These are phyloP conservation scores for Pichia sp. DNA, from an alignment of 1,139 yeast genomes.

Conservation along the genomic window DNA sequence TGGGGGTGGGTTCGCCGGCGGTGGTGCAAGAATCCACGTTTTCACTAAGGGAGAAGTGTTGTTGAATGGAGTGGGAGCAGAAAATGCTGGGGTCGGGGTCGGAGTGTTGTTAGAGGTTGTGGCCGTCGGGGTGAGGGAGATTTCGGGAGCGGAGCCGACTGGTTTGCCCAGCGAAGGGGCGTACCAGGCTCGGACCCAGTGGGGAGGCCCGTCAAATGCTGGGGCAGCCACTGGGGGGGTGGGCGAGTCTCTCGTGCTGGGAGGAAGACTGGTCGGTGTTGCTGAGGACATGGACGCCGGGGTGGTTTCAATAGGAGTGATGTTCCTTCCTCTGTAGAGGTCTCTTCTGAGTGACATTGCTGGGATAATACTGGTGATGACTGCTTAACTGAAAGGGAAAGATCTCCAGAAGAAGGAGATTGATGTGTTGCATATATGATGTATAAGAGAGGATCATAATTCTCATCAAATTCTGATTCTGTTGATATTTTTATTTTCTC, in stretches of 20 bases:
- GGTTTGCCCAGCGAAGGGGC: conserved; percentile 24
- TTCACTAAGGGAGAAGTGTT: neutral
- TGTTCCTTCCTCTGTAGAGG: conserved; percentile 12
- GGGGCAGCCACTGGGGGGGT: neutral
- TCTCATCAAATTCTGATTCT: neutral
- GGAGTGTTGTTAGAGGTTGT: neutral
- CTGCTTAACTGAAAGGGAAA: no score
- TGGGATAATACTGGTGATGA: neutral
- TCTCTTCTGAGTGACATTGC: conserved; percentile 32
- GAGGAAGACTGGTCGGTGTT: neutral
- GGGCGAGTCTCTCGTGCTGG: conserved; percentile 4
- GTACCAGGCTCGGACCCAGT: conserved; percentile 35
- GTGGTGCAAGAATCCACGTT: neutral
- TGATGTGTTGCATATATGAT: neutral
- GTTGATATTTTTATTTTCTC: neutral
- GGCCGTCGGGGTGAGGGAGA: neutral
- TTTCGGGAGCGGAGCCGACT: neutral
- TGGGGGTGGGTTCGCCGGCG: neutral
- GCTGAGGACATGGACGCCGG: conserved; percentile 29
- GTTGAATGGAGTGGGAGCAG: neutral
- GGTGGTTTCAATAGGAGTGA: conserved; percentile 26
- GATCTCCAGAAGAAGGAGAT: no score
- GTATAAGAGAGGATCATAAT: no score
- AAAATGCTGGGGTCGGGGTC: no score
- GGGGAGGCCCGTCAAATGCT: conserved; percentile 20